Percentiles rank a stretch among this genome's conserved stretches.
These are phyloP conservation scores for Suillus plorans DNA, from an alignment of 768 basidiomycete species.

Conservation along the genomic window DNA sequence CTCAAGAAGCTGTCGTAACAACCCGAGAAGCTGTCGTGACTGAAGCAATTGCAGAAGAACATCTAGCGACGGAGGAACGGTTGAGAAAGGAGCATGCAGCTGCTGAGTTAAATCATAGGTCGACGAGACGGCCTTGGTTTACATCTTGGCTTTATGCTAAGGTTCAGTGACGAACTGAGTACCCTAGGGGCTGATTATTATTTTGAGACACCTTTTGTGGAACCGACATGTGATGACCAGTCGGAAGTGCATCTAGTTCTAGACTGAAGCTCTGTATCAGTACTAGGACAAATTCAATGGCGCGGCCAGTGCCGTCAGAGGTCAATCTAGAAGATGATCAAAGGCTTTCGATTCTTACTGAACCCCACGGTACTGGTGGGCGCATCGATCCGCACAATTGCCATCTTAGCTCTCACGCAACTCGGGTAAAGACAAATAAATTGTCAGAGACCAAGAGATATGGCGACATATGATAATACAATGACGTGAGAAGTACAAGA, in stretches of 20 bases:
- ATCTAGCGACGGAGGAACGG: conserved; percentile 51
- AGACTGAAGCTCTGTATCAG: background rate
- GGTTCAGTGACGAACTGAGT: conserved; percentile 12
- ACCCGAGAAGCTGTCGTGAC: conserved; percentile 62
- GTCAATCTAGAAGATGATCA: background rate
- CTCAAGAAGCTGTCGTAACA: conserved; percentile 41
- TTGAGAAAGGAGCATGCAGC: conserved; percentile 56
- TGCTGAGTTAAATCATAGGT: conserved; percentile 40
- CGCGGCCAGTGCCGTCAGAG: background rate
- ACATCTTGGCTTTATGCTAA: conserved; percentile 64
- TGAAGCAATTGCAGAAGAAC: conserved; percentile 72
- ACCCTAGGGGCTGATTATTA: background rate
- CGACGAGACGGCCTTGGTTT: conserved; percentile 52
- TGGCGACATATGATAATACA: conserved; percentile 11
- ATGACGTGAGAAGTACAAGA: background rate
- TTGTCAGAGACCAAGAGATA: conserved; percentile 19
- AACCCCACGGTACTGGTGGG: background rate
- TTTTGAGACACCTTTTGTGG: background rate
- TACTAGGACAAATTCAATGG: background rate
- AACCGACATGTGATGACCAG: background rate
- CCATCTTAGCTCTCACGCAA: background rate
- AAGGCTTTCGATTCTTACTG: background rate
- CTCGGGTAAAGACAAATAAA: background rate
- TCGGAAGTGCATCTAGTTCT: background rate
- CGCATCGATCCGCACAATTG: background rate